Base-by-base conservation (phyloP, 371 early-diverging fungal genomes). In the Mucor plumbeus region DNA sequence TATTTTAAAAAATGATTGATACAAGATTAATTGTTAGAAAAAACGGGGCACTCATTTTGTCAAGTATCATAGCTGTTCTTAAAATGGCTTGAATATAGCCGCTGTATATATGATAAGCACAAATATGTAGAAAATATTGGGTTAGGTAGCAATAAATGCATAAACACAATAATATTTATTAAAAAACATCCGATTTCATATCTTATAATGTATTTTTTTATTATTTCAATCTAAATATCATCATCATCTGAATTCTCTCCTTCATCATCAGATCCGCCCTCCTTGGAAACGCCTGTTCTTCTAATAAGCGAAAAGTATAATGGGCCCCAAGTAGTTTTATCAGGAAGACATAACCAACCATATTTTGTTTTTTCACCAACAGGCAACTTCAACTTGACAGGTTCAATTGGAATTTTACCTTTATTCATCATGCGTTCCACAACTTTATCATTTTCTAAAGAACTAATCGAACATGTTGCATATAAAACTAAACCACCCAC, bases 361-460 rank as follows among this genome's bases (percentile, higher is more conserved):
- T 75, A 75, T 65, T 83, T 79, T 34, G 88, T 88, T 35, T 65
- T 65, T 72, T 89, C 87, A 35, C 88, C 88, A 48, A 88, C 70
- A 17, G 80, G 76, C 70, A 71, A 82, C 34, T 70, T 64, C 61
- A 73, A 60, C 14, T 71, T 74, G 39, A 85, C 76, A 8, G 82
- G 72, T 40, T 82, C 78, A 21, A 80, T 70, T 17, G 69, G 77
- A 17, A 83, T 67, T 43, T 81, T 81, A n/a, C 73, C 75, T 40
- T 75, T 81, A 34, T 72, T 71, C 44, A 85, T 60, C 56, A 83
- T 75, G 39, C 76, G 74, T 36, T 78, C 76, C 0, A 92, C 83
- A 3, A 93, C 89, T 33, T 76, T 83, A 68, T 93, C 94, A 64
- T 93, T 93, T 63, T 93, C 92, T 19, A 78, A 67, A 13, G 82